Percentiles rank a stretch among this genome's conserved stretches.
Conservation (phyloP, 2,329 filamentous ascomycete genomes). For the Cyanodermella asteris region DNA sequence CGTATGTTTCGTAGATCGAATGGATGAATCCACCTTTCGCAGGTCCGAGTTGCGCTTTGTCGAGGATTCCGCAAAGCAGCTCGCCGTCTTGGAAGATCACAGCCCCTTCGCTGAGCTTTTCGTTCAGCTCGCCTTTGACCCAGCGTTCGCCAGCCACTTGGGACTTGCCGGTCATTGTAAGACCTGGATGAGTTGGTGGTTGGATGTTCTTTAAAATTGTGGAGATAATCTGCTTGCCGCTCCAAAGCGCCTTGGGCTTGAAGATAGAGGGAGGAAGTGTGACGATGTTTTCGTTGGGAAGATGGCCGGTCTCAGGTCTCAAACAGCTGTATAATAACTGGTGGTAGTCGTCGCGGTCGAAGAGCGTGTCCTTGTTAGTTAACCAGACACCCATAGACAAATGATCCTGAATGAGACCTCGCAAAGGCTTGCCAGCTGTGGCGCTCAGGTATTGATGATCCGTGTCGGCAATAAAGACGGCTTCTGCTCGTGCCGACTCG, state of each 20-base stretch:
- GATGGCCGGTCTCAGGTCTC: conserved; percentile 75
- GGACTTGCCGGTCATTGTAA: conserved; percentile 61
- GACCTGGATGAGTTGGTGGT: conserved; percentile 49
- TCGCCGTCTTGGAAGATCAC: conserved; percentile 76
- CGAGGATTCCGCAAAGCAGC: conserved; percentile 72
- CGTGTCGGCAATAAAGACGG: conserved; percentile 79
- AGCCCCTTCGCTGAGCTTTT: conserved; percentile 50
- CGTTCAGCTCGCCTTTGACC: conserved; percentile 32
- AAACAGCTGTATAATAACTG: conserved; percentile 82
- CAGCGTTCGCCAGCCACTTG: conserved; percentile 61
- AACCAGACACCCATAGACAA: conserved; percentile 84
- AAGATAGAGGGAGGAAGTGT: conserved; percentile 61
- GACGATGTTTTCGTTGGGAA: conserved; percentile 59
- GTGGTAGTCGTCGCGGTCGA: conserved; percentile 70
- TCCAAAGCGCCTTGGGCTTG: conserved; percentile 70
- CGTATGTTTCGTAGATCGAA: conserved; percentile 81
- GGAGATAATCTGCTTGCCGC: conserved; percentile 86
- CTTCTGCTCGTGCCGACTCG: conserved; percentile 80
- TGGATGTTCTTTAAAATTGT: conserved; percentile 84
- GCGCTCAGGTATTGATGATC: conserved; percentile 93
- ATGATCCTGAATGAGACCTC: conserved; percentile 96
- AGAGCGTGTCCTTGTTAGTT: conserved; percentile 79
- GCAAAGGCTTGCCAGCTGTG: conserved; percentile 76
- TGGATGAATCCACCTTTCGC: conserved; percentile 74
- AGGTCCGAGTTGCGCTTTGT: conserved; percentile 87